Evolutionary conservation across 768 basidiomycete species (phyloP), one percentile per base, ranked within the genome.

Genomic region (Mycena filopes): DNA sequence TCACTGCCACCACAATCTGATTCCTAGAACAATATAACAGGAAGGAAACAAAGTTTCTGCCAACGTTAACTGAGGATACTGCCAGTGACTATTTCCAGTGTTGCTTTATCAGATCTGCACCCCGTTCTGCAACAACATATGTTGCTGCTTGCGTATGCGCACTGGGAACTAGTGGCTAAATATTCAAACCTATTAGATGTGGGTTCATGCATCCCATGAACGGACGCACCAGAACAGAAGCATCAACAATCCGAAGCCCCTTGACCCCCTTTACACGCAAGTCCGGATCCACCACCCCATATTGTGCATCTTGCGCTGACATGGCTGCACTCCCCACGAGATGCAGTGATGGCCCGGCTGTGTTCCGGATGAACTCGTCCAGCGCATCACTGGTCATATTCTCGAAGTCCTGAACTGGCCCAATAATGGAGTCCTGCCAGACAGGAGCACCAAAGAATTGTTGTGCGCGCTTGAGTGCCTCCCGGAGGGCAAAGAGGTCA

Each of bases 1-100:
- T 50, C 49, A 33, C 49, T 20, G 29, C 49, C 49, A 50, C 49
- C 49, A 29, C 49, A 29, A 50, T 50, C 49, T 29, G 49, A 50
- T 50, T 50, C 49, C 49, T 28, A 50, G 31, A 2, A 33, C 28
- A 31, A 50, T 50, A 50, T 50, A 5, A 50, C 49, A 50, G 49
- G 49, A 50, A 33, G 33, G 49, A 50, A 50, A 50, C 29, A 28
- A 50, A 50, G 29, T 50, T 50, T 50, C 29, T 50, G 49, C 49
- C 29, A 50, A 50, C 33, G 49, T 29, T 28, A 50, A 50, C 33
- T 33, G 33, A 29, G 29, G 33, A 50, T 50, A 50, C 49, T n/a
- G n/a, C n/a, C n/a, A n/a, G n/a, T 50, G 49, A 48, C 29, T 48
- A 48, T 48, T 48, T 26, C 53, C 53, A 51, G n/a, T 20, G 31